Percentiles rank a stretch among this genome's conserved stretches.
Conservation (phyloP, 352 stramenopile species). For the Phytophthora podocarpi region DNA sequence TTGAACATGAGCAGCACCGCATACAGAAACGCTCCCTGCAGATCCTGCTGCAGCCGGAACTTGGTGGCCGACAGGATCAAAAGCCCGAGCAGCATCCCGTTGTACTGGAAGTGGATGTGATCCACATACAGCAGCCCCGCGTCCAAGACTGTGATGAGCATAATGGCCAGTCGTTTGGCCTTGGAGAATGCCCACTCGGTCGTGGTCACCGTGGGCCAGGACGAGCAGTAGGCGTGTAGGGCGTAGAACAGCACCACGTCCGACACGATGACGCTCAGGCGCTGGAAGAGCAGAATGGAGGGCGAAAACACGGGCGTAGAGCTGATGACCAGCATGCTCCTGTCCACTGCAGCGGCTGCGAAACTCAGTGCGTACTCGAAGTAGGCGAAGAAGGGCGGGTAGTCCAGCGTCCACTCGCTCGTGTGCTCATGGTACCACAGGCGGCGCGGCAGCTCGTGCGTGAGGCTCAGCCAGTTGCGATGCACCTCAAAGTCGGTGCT, state of each 20-base stretch:
- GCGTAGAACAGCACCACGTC: conserved; percentile 92
- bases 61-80: conserved; percentile 92
- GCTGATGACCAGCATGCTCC: conserved; percentile 70
- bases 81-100: conserved; percentile 96
- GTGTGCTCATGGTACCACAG: conserved; percentile 96
- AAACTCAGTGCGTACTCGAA: conserved; percentile 94
- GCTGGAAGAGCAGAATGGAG: conserved; percentile 90
- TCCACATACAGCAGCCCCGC: conserved; percentile 96
- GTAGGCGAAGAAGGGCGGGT: conserved; percentile 97
- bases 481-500: conserved; percentile 99
- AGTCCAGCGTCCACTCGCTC: conserved; percentile 98
- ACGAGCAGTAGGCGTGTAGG: conserved; percentile 75
- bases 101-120: conserved; percentile 99
- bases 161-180: conserved; percentile 67
- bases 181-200: conserved; percentile 65
- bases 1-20: conserved; percentile 96
- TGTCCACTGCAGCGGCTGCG: conserved; percentile 60
- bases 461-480: conserved; percentile 98
- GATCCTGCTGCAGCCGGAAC: conserved; percentile 76
- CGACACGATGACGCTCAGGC: conserved; percentile 91
- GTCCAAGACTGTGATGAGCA: conserved; percentile 92
- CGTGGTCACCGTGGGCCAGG: conserved; percentile 81
- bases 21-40: conserved; percentile 92
- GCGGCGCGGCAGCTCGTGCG: conserved; percentile 79
- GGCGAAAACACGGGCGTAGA: conserved; percentile 59